Evolutionary conservation across 106 monocot species (phyloP).

Genomic region (Agapanthus africanus): DNA sequence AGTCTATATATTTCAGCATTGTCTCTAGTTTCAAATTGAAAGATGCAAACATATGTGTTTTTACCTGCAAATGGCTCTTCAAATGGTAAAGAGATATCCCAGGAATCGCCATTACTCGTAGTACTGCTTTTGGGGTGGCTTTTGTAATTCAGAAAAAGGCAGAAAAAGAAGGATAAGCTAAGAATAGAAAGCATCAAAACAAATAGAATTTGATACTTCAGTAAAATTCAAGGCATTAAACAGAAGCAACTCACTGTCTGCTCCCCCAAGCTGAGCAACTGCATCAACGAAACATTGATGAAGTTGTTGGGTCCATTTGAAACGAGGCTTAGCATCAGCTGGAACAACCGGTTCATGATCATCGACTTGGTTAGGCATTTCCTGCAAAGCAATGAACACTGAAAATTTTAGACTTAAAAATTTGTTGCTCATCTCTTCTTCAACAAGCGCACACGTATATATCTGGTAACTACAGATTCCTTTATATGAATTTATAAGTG

Average conservation of each 20-base stretch:
- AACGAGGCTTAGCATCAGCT: slow-evolving; percentile 41
- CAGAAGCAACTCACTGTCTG: slow-evolving; percentile 40
- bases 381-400: slow-evolving; percentile 8
- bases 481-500: slow-evolving; percentile 17
- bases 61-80: slow-evolving; percentile 84
- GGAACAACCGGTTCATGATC: slow-evolving; percentile 12
- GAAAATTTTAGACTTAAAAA: neutral
- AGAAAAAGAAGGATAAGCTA: neutral
- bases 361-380: slow-evolving; percentile 17
- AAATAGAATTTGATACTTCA: neutral
- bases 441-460: slow-evolving; percentile 8
- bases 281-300: slow-evolving; percentile 59
- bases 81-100: slow-evolving; percentile 80
- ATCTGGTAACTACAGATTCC: neutral
- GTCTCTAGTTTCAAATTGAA: neutral
- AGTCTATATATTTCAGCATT: neutral
- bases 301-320: slow-evolving; percentile 71
- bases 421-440: slow-evolving; percentile 9
- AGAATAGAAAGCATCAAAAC: neutral
- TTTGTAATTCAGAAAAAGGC: slow-evolving; percentile 23
- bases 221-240: neutral
- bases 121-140: slow-evolving; percentile 68
- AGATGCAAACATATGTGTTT: neutral
- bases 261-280: slow-evolving; percentile 56
- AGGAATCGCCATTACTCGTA: slow-evolving; percentile 61